phyloP scores from a whole-genome alignment of 371 early-diverging fungal genomes.

The Batrachochytrium dendrobatidis region DNA sequence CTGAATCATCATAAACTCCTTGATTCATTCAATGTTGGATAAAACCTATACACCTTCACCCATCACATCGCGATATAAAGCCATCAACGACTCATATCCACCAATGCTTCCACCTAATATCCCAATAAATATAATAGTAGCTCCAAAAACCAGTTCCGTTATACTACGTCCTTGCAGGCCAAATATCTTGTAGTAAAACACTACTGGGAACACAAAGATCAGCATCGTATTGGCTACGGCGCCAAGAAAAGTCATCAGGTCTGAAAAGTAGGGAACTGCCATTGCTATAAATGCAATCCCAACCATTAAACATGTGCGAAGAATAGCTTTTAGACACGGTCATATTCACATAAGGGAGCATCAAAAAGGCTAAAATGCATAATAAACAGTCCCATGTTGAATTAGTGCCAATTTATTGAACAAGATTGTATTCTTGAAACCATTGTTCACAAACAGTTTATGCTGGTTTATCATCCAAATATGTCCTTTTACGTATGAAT shows the following conservation, averaged over 20 bases:
- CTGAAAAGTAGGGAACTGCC: slow-evolving; percentile 69
- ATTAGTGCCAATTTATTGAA: too few relatives aligned
- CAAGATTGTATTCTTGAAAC: too few relatives aligned
- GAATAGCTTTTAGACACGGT: too few relatives aligned
- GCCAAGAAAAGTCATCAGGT: slow-evolving; percentile 76
- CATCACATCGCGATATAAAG: slow-evolving; percentile 47
- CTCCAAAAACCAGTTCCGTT: slow-evolving; percentile 51
- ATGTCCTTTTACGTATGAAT: too few relatives aligned
- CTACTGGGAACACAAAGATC: slow-evolving; percentile 76
- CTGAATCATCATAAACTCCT: background rate
- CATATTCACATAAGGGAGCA: too few relatives aligned
- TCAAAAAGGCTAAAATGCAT: too few relatives aligned
- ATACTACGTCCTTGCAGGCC: slow-evolving; percentile 52
- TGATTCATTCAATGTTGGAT: background rate
- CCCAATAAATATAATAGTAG: slow-evolving; percentile 54
- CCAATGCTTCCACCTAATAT: slow-evolving; percentile 69
- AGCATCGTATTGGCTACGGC: slow-evolving; percentile 61
- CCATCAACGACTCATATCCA: slow-evolving; percentile 59
- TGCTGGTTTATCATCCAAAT: too few relatives aligned
- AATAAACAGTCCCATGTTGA: too few relatives aligned
- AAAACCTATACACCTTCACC: too few relatives aligned
- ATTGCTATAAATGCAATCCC: slow-evolving; percentile 57
- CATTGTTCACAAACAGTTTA: too few relatives aligned
- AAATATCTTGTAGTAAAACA: slow-evolving; percentile 70
- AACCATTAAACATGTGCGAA: slow-evolving; percentile 50